Conservation (phyloP, 371 early-diverging fungal genomes). For the Rhizomucor pusillus region DNA sequence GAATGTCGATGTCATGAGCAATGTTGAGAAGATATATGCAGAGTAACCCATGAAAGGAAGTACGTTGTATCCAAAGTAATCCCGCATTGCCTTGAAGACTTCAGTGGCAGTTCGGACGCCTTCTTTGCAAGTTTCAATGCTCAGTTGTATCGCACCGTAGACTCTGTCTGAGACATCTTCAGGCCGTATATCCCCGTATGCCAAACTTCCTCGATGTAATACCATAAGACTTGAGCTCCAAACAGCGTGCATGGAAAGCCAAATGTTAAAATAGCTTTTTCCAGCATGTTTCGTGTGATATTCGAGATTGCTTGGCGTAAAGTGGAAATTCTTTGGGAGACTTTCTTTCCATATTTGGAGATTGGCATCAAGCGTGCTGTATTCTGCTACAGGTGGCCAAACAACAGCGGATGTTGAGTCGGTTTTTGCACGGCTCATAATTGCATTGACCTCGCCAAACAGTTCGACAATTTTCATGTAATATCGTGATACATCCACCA, state of each 20-base stretch:
- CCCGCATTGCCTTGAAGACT: constrained; percentile 31
- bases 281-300: constrained; percentile 27
- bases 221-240: constrained; percentile 37
- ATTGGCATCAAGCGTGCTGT: constrained; percentile 34
- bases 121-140: constrained; percentile 30
- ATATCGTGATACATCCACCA: constrained; percentile 25
- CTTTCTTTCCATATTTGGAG: constrained; percentile 31
- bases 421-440: constrained; percentile 47
- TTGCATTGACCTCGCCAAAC: constrained; percentile 51
- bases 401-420: constrained; percentile 20
- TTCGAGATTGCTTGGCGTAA: constrained; percentile 20
- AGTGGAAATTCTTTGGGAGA: constrained; percentile 29
- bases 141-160: constrained; percentile 24
- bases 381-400: constrained; percentile 54
- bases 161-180: constrained; percentile 8
- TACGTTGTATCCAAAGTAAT: constrained; percentile 35
- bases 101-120: constrained; percentile 32
- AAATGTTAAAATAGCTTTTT: constrained; percentile 32
- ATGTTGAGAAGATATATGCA: constrained; percentile 45
- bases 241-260: constrained; percentile 39
- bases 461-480: constrained; percentile 30
- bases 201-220: constrained; percentile 42
- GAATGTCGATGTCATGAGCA: constrained; percentile 44
- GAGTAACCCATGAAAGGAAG: constrained; percentile 48
- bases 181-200: constrained; percentile 30